phyloP scores from a whole-genome alignment of 495 filamentous ascomycete species.

The Symbiotaphrina buchneri region DNA sequence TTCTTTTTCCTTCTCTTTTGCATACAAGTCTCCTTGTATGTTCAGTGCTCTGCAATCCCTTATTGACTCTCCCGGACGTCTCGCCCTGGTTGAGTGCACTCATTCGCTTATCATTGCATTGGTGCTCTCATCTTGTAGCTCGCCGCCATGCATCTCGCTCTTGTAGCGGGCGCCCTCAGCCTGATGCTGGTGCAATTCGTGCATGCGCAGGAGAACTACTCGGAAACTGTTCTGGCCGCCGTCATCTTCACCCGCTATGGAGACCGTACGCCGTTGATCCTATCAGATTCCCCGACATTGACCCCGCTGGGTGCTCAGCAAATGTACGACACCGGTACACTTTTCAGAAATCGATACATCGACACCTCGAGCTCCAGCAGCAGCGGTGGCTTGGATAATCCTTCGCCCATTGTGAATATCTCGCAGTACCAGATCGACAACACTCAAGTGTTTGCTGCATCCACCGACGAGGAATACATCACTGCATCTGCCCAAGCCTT shows the following conservation, averaged over 20 bases:
- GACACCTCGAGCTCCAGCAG: slow-evolving; percentile 8
- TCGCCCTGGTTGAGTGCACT: too few species aligned
- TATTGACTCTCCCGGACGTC: too few species aligned
- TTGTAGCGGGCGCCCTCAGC: not conserved
- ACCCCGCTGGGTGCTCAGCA: slow-evolving; percentile 49
- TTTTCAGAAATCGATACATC: slow-evolving; percentile 37
- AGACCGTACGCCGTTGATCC: slow-evolving; percentile 41
- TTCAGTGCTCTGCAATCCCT: too few species aligned
- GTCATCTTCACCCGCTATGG: slow-evolving; percentile 56
- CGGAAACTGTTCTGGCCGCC: slow-evolving; percentile 38
- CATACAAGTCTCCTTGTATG: too few species aligned
- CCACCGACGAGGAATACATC: slow-evolving; percentile 18
- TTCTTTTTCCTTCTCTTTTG: too few species aligned
- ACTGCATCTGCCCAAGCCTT: slow-evolving; percentile 37
- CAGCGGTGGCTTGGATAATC: slow-evolving; percentile 11
- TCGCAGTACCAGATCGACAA: slow-evolving; percentile 20
- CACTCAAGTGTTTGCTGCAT: slow-evolving; percentile 13
- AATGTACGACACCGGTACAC: slow-evolving; percentile 32
- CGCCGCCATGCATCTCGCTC: not conserved
- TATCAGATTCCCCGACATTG: slow-evolving; percentile 23
- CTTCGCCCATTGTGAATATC: slow-evolving; percentile 17
- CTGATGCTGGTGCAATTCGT: not conserved
- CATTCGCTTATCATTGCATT: too few species aligned
- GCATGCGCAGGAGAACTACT: not conserved
- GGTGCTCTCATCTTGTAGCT: not conserved